Percentiles rank a stretch among this genome's conserved stretches.
Conservation (phyloP, 1,284 basidiomycete species). For the Trichosporon sp. region DNA sequence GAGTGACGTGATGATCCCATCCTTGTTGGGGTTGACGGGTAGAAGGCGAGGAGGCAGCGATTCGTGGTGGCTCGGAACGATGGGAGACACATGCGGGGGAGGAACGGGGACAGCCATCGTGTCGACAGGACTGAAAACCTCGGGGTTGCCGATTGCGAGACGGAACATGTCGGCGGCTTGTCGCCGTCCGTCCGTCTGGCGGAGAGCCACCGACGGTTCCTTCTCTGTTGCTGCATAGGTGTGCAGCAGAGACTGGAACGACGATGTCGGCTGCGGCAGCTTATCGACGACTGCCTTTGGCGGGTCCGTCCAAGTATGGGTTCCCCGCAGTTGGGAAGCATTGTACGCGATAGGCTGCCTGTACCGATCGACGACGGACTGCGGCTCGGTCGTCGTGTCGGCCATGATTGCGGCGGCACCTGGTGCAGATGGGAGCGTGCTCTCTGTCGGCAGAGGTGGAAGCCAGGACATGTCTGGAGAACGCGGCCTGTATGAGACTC, state of each 20-base stretch:
- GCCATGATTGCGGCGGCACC: background rate
- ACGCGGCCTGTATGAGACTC: conserved; percentile 11
- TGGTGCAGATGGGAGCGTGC: background rate
- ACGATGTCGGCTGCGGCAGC: conserved; percentile 19
- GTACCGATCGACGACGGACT: conserved; percentile 39
- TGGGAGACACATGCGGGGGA: conserved; percentile 29
- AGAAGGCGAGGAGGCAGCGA: conserved; percentile 27
- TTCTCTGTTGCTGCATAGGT: conserved; percentile 30
- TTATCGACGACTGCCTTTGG: conserved; percentile 23
- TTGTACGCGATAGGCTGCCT: conserved; percentile 32
- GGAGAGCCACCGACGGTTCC: conserved; percentile 34
- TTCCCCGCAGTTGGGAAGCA: conserved; percentile 31
- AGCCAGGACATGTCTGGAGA: conserved; percentile 34
- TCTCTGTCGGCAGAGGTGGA: conserved; percentile 31
- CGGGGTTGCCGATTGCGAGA: conserved; percentile 32
- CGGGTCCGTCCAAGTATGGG: conserved; percentile 28
- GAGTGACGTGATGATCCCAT: conserved; percentile 30
- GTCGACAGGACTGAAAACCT: conserved; percentile 30
- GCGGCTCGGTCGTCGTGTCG: conserved; percentile 14
- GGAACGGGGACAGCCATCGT: conserved; percentile 28
- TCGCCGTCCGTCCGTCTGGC: conserved; percentile 31
- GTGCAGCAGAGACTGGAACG: conserved; percentile 31
- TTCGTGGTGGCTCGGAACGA: conserved; percentile 35
- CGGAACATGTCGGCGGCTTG: conserved; percentile 39
- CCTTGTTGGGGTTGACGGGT: conserved; percentile 33